Evolutionary conservation across 768 basidiomycete genomes (phyloP), one percentile per base, ranked within the genome.

Genomic region (Lactifluus piperatus): DNA sequence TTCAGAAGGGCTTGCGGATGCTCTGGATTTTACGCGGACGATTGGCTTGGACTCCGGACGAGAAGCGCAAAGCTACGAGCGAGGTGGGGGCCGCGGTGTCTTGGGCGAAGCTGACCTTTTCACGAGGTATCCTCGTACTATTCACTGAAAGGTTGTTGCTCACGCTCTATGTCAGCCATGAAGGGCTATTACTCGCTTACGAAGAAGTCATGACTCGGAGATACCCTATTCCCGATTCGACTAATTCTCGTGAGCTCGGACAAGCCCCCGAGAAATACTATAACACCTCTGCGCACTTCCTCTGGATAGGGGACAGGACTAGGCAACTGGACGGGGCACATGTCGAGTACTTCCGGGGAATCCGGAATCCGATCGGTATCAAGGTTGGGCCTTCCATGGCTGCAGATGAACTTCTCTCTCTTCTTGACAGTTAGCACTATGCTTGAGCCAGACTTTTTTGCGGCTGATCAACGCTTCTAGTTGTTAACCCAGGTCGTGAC

Each of bases 251-350:
- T 30, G 51, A 57, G 49, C 10, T 52, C 63, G 54, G 53, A 45
- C n/a, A 45, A 3, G 30, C 48, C 34, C 62, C 30, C 7, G 75
- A 71, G 45, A 83, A 79, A 37, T 81, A 79, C 70, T 97, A 95
- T 73, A 95, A 97, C 69, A 88, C 90, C 16, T 91, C 91, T 3
- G 90, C 92, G 8, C 94, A 94, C 70, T 95, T 97, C 73, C 72
- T 97, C 51, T 99, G 95, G 95, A 91, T 99, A 54, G 95, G 95
- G 0, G 97, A 99, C 72, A 83, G 95, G 52, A 99, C 95, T 5
- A 77, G 95, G 41, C 91, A 95, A 71, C 76, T 98, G 0, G 81
- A 83, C 47, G 93, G 94, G 7, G 97, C 94, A 4, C 97, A 99
- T 69, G 85, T 97, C 32, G 95, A 98, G 74, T 94, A 94, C 71